These are phyloP conservation scores for Claviceps sp. DNA, from an alignment of 2,329 filamentous ascomycete species.

Conservation along the genomic window DNA sequence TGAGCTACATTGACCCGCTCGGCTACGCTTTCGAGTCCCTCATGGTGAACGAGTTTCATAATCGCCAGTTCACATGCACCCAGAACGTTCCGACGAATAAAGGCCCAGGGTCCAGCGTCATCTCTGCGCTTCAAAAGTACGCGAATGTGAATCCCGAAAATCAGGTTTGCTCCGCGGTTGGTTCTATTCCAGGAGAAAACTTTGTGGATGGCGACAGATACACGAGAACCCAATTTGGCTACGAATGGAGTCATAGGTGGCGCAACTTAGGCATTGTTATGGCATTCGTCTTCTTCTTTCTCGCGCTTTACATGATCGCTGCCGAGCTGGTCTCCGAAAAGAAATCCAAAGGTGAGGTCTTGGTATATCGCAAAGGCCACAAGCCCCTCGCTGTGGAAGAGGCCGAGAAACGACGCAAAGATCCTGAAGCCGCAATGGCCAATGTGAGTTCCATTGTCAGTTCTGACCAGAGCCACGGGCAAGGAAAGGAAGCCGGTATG, in stretches of 20 bases:
- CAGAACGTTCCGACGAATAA: conserved; percentile 28
- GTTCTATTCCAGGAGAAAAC: conserved; percentile 38
- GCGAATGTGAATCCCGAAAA: conserved; percentile 21
- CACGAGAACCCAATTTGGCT: conserved; percentile 39
- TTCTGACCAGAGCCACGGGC: conserved; percentile 24
- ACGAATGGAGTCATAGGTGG: conserved; percentile 49
- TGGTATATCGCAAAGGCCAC: conserved; percentile 61
- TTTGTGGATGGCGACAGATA: conserved; percentile 47
- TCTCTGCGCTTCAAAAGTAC: conserved; percentile 10
- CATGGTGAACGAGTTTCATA: conserved; percentile 72
- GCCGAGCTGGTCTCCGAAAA: conserved; percentile 52
- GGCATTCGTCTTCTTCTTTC: conserved; percentile 50
- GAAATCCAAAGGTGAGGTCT: conserved; percentile 64
- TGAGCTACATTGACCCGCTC: conserved; percentile 69
- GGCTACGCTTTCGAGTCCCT: conserved; percentile 70
- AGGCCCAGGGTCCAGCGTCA: neutral
- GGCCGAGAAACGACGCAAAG: conserved; percentile 49
- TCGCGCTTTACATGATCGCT: conserved; percentile 46
- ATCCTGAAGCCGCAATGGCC: conserved; percentile 39
- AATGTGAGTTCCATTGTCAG: conserved; percentile 36
- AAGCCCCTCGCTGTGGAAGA: conserved; percentile 42
- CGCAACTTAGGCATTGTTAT: conserved; percentile 58
- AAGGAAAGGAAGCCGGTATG: conserved; percentile 26
- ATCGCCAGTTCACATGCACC: conserved; percentile 43
- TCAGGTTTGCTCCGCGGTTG: conserved; percentile 44